Conservation (phyloP, 305 asterid genomes). For the Fraxinus angustifolia region DNA sequence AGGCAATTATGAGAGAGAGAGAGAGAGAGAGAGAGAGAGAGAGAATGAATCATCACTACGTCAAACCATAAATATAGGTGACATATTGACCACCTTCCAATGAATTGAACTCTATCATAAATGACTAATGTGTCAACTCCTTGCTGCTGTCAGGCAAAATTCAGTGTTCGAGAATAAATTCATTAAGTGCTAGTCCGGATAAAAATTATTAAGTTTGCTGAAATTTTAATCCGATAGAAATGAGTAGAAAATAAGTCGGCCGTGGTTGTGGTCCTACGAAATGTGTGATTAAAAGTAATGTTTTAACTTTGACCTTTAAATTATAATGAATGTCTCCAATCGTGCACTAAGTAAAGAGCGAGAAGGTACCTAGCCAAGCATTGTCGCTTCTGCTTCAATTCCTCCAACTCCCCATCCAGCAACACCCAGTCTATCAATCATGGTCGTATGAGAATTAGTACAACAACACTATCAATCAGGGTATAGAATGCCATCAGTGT, state of each 20-base stretch:
- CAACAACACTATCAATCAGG: slow-evolving; percentile 72
- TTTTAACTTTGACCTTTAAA: no score
- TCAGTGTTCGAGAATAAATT: neutral
- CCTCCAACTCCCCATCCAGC: slow-evolving; percentile 90
- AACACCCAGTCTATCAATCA: slow-evolving; percentile 82
- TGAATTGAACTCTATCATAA: neutral
- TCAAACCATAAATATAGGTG: no score
- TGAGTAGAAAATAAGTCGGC: no score
- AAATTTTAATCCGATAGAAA: no score
- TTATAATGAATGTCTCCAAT: no score
- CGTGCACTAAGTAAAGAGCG: neutral
- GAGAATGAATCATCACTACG: no score
- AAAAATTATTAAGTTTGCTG: no score
- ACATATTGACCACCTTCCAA: neutral
- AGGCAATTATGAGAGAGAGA: no score
- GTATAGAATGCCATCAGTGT: slow-evolving; percentile 60
- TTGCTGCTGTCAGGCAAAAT: neutral
- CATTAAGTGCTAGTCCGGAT: no score
- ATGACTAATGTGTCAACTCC: neutral
- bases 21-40: no score
- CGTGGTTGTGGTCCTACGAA: no score
- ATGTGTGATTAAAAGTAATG: no score
- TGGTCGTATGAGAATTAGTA: slow-evolving; percentile 89
- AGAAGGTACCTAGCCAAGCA: slow-evolving; percentile 67
- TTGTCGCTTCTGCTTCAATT: slow-evolving; percentile 65